Evolutionary conservation across 441 rosid genomes (phyloP).

Genomic region (Mallotus repandus): DNA sequence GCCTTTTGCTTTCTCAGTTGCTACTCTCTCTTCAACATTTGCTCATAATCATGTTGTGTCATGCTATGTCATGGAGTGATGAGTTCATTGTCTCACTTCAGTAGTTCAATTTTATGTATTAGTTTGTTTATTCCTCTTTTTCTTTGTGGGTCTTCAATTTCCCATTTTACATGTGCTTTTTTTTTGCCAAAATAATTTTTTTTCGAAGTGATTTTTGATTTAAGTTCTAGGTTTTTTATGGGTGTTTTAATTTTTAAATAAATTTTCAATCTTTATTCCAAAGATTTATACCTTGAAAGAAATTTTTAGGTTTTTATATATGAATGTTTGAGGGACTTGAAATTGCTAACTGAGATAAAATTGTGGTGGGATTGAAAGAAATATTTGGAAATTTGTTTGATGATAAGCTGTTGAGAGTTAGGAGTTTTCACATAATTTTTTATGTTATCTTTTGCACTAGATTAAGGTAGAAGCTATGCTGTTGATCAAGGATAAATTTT

Average conservation of each 20-base stretch:
- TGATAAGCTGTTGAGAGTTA: too few relatives aligned
- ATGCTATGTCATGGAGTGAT: slow-evolving; percentile 42
- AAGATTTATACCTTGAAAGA: not conserved
- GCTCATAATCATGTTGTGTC: slow-evolving; percentile 23
- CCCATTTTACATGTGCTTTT: not conserved
- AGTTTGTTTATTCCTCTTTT: not conserved
- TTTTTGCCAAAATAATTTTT: not conserved
- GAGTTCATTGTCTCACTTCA: not conserved
- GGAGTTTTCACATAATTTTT: not conserved
- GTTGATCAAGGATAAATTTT: not conserved
- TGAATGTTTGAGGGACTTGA: too few relatives aligned
- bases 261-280: not conserved
- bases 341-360: too few relatives aligned
- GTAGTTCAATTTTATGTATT: not conserved
- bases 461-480: not conserved
- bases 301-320: too few relatives aligned
- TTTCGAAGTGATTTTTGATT: not conserved
- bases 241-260: not conserved
- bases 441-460: not conserved
- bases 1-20: slow-evolving; percentile 55
- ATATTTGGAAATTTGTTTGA: too few relatives aligned
- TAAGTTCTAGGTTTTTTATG: not conserved
- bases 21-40: slow-evolving; percentile 30
- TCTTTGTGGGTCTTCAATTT: not conserved
- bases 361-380: too few relatives aligned